A percentile compares a stretch with the other conserved stretches of the same genome.
Conservation (phyloP, 129 eudicot genomes). For the Kitagawia praeruptora region DNA sequence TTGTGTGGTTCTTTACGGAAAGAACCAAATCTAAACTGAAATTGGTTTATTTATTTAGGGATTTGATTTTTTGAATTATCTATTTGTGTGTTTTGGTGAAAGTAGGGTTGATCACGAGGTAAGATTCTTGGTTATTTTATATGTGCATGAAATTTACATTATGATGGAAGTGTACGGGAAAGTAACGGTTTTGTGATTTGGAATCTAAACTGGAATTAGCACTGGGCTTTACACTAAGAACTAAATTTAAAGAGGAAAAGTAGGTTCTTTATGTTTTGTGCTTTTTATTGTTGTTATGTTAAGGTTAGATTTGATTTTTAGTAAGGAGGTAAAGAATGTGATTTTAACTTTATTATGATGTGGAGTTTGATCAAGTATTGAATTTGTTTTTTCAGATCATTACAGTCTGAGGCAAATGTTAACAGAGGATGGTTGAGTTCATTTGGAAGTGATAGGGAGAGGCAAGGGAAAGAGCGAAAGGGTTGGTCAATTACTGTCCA, state of each 20-base stretch:
- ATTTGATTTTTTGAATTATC: not conserved
- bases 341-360: not conserved
- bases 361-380: not conserved
- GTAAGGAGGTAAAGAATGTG: not conserved
- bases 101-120: not conserved
- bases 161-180: constrained; percentile 15
- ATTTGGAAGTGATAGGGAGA: constrained; percentile 56
- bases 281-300: not conserved
- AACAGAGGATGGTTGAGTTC: constrained; percentile 49
- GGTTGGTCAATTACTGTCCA: constrained; percentile 74
- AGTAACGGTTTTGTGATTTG: not conserved
- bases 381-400: constrained; percentile 24
- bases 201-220: not conserved
- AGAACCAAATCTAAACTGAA: not conserved
- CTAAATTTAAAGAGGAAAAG: not conserved
- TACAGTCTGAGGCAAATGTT: constrained; percentile 31
- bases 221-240: constrained; percentile 6
- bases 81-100: not conserved
- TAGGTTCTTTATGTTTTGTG: constrained; percentile 3
- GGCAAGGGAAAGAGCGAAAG: constrained; percentile 49
- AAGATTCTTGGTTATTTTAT: not conserved
- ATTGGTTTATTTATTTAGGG: not conserved
- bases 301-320: constrained; percentile 4
- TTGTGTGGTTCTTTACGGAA: not conserved
- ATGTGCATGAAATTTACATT: not conserved